Evolutionary conservation across 2,329 filamentous ascomycete species (phyloP), one percentile per base, ranked within the genome.

Genomic region (Scorias spongiosa): DNA sequence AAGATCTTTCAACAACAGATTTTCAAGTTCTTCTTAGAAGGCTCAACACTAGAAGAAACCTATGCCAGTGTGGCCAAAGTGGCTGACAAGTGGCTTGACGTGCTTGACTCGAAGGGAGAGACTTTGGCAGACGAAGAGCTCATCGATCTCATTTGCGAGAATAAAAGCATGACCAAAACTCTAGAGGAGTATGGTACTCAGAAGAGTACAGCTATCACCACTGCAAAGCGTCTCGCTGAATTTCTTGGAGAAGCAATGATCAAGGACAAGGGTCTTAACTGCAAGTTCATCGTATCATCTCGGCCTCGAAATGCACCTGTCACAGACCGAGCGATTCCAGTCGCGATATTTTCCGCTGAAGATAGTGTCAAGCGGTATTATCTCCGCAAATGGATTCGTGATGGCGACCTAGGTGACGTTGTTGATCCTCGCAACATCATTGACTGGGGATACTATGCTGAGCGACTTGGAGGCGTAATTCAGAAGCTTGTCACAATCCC

Each of bases 1-100:
- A 98, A 98, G 66, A 98, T 96, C 59, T 98, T 98, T 63, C 91
- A 98, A 63, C 86, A 91, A 47, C 91, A 98, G 58, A 94, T 98
- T 52, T 98, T 98, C 80, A 95, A 94, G 60, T 96, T 98, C 66
- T 98, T 98, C 67, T 69, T 98, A 5, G 89, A 98, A 57, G 91
- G 91, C 6, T 75, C 76, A 3, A 93, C 87, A 0, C 71, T 98
- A 39, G 70, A 80, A 2, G 88, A 96, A 60, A 95, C 87, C 14
- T 99, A 99, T 58, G 76, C 66, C 11, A 81, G 89, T 2, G 93
- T 98, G 2, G 88, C 93, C 43, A 93, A 86, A 58, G 87, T 98
- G 17, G 89, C 91, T 2, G 93, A 99, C 59, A 79, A 82, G 48
- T 99, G 91, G 91, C 71, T 99, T 4, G 93, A 99, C 62, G 91